Evolutionary conservation across 345 rosid genomes (phyloP).

Genomic region (Lepidium aucheri): DNA sequence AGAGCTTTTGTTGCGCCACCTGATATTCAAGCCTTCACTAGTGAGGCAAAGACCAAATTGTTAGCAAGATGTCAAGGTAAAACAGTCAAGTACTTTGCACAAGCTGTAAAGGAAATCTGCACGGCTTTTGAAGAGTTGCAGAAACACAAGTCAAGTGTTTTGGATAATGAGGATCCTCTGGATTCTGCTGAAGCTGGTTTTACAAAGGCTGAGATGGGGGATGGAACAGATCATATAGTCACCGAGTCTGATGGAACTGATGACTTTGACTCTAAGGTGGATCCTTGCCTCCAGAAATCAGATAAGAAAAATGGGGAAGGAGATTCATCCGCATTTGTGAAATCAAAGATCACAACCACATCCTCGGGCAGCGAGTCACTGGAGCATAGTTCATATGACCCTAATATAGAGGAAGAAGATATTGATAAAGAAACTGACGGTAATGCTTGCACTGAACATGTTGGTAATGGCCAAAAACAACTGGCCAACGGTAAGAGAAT

Average conservation of each 20-base stretch:
- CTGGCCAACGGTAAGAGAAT: constrained; percentile 36
- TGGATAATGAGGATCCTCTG: constrained; percentile 35
- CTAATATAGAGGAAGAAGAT: constrained; percentile 30
- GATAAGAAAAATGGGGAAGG: constrained; percentile 36
- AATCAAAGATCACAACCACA: constrained; percentile 36
- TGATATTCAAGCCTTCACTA: constrained; percentile 81
- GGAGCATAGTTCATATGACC: constrained; percentile 22
- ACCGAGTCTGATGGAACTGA: constrained; percentile 26
- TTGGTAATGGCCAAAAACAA: constrained; percentile 30
- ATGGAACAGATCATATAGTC: constrained; percentile 26
- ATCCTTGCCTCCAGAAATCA: constrained; percentile 24
- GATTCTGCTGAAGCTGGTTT: constrained; percentile 41
- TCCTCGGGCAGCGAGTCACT: constrained; percentile 24
- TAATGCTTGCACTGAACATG: constrained; percentile 24
- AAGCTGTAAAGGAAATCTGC: constrained; percentile 81
- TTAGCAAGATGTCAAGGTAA: constrained; percentile 64
- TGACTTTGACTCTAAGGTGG: constrained; percentile 33
- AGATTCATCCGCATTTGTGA: constrained; percentile 30
- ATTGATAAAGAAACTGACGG: constrained; percentile 30
- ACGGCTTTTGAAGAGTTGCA: constrained; percentile 63
- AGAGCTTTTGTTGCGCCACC: constrained; percentile 87
- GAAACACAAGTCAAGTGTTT: constrained; percentile 38
- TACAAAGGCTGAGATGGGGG: constrained; percentile 30
- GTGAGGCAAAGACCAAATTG: constrained; percentile 71
- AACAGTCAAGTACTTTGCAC: constrained; percentile 58